These are phyloP conservation scores for Colletotrichum salicis DNA, from an alignment of 2,329 filamentous ascomycete species.

Conservation along the genomic window DNA sequence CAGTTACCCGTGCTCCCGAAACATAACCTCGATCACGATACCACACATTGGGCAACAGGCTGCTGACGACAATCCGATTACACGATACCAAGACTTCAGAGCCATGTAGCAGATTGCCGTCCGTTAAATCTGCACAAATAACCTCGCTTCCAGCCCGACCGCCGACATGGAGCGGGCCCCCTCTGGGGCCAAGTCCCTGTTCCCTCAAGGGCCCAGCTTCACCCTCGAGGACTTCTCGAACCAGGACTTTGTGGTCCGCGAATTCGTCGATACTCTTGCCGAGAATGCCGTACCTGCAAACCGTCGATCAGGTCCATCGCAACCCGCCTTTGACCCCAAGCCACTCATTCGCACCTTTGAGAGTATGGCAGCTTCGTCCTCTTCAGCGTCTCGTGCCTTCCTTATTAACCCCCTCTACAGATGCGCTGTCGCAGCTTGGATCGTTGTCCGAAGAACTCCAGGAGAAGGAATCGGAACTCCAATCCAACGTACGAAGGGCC, in stretches of 20 bases:
- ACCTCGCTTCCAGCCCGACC: constrained; percentile 9
- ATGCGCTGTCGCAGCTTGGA: constrained; percentile 74
- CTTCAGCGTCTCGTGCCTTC: neutral
- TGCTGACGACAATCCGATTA: neutral
- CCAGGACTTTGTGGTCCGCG: constrained; percentile 96
- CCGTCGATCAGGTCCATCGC: constrained; percentile 77
- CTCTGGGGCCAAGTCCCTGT: constrained; percentile 72
- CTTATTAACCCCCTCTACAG: constrained; percentile 50
- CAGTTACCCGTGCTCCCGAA: constrained; percentile 33
- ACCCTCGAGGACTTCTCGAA: constrained; percentile 87
- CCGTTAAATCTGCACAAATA: neutral
- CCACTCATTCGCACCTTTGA: constrained; percentile 97
- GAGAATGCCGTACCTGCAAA: constrained; percentile 83
- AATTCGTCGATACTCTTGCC: constrained; percentile 94
- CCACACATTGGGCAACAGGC: neutral
- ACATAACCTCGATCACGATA: constrained; percentile 2
- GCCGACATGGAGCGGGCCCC: constrained; percentile 55
- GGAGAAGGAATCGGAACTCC: constrained; percentile 88
- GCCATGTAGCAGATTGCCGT: constrained; percentile 22
- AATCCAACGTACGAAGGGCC: constrained; percentile 88
- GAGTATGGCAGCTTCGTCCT: constrained; percentile 54
- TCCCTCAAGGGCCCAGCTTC: constrained; percentile 83
- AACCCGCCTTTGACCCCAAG: constrained; percentile 87
- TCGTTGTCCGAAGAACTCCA: constrained; percentile 85
- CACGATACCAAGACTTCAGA: neutral